Evolutionary conservation across 1,284 basidiomycete species (phyloP).

Genomic region (Heliocybe sulcata): DNA sequence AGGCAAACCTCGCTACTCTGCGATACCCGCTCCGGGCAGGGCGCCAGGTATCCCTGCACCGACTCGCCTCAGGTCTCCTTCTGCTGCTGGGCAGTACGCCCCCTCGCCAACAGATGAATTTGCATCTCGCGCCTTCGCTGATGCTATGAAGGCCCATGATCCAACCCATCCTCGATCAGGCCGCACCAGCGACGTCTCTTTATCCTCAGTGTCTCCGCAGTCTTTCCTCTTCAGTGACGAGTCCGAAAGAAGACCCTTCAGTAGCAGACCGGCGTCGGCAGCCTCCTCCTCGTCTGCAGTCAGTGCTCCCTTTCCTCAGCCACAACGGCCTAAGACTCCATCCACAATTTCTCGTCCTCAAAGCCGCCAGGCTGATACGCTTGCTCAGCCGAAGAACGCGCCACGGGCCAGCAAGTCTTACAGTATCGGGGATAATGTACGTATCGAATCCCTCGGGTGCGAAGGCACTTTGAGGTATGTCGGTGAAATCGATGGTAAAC

Average conservation of each 20-base stretch:
- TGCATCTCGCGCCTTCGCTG: conserved; percentile 60
- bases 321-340: conserved; percentile 43
- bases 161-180: conserved; percentile 56
- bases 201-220: conserved; percentile 43
- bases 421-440: conserved; percentile 73
- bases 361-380: conserved; percentile 58
- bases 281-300: conserved; percentile 31
- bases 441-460: conserved; percentile 79
- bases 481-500: conserved; percentile 81
- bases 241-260: conserved; percentile 32
- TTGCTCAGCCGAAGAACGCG: conserved; percentile 27
- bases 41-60: conserved; percentile 60
- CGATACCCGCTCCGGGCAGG: conserved; percentile 54
- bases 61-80: conserved; percentile 60
- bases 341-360: conserved; percentile 33
- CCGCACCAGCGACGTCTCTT: conserved; percentile 30
- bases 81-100: conserved; percentile 33
- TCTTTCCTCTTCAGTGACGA: conserved; percentile 20
- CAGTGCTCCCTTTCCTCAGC: conserved; percentile 41
- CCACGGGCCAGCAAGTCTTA: conserved; percentile 39
- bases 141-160: conserved; percentile 73
- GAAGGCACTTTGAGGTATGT: conserved; percentile 78
- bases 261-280: conserved; percentile 26
- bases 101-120: conserved; percentile 31
- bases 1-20: conserved; percentile 45